Evolutionary conservation across 306 rosid genomes (phyloP), one percentile per base, ranked within the genome.

Genomic region (Oxytropis ochrocephala): DNA sequence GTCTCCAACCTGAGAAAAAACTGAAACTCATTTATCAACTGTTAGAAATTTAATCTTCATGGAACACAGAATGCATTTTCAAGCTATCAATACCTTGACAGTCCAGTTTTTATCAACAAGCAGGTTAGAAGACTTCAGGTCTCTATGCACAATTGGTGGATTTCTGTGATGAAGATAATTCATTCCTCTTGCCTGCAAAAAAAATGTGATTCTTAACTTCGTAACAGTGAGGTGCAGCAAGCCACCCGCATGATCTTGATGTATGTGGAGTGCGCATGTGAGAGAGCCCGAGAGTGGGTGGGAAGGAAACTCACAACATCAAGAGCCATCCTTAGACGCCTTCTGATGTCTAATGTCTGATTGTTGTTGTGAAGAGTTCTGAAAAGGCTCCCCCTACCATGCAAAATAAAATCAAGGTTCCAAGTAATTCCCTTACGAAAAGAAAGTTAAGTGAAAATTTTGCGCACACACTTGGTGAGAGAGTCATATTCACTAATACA

Each of bases 141-240:
- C 97, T 73, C 97, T 81, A 62, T 91, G 96, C 38, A 88, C 88
- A 56, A 88, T 88, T 36, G 97, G 96, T 6, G 97, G 97, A 78
- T 85, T 85, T 77, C 86, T 85, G 69, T 53, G 91, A 75, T 88
- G 96, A 80, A 86, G 87, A 82, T 88, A 88, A 74, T 88, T 91
- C 88, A 91, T 83, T 33, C 91, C 96, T 88, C 83, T 85, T 12
- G 91, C 91, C 97, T 91, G 85, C 44, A 80, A 33, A 36, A 55
- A n/a, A 50, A 47, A 53, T 19, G 38, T 49, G 64, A 39, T 47
- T 74, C 30, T 70, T 13, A 48, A 70, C 67, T 48, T 58, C 27
- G 29, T 24, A 43, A n/a, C n/a, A n/a, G n/a, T n/a, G n/a, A n/a
- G n/a, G n/a, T n/a, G n/a, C n/a, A n/a, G n/a, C n/a, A n/a, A n/a